Evolutionary conservation across 2,329 filamentous ascomycete species (phyloP).

Genomic region (Anisogramma anomala): DNA sequence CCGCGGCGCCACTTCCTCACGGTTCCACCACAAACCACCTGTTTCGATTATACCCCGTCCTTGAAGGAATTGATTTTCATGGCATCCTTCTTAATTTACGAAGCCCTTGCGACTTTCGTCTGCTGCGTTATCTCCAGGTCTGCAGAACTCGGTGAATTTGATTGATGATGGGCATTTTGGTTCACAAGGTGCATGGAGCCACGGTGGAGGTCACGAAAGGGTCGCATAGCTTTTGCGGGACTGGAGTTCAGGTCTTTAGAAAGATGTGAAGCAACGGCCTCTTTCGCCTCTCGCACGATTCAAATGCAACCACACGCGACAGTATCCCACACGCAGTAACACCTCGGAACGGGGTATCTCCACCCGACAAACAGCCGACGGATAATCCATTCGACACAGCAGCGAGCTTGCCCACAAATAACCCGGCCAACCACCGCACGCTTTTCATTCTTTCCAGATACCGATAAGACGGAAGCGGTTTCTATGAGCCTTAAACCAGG

Average conservation of each 20-base stretch:
- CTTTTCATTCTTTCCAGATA: no score
- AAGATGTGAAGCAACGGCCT: background rate
- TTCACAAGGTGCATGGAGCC: constrained; percentile 6
- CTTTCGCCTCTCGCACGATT: no score
- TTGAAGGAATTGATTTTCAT: constrained; percentile 1
- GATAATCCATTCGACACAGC: no score
- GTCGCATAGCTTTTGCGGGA: constrained; percentile 2
- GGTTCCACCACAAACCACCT: background rate
- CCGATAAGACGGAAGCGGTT: no score
- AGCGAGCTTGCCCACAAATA: no score
- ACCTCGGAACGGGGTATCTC: no score
- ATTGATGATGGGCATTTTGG: constrained; percentile 3
- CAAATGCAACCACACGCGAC: background rate
- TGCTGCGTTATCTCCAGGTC: constrained; percentile 2
- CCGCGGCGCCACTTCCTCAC: background rate
- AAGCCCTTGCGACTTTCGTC: constrained; percentile 3
- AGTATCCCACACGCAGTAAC: background rate
- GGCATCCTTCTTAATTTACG: constrained; percentile 1
- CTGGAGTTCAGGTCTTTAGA: constrained; percentile 11
- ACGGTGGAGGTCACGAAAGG: constrained; percentile 4
- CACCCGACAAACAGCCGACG: no score
- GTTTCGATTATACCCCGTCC: background rate
- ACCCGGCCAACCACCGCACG: no score
- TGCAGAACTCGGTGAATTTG: constrained; percentile 8
- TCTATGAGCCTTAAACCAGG: no score